phyloP scores from a whole-genome alignment of 2,329 filamentous ascomycete species.

The Trichoderma asperellum region DNA sequence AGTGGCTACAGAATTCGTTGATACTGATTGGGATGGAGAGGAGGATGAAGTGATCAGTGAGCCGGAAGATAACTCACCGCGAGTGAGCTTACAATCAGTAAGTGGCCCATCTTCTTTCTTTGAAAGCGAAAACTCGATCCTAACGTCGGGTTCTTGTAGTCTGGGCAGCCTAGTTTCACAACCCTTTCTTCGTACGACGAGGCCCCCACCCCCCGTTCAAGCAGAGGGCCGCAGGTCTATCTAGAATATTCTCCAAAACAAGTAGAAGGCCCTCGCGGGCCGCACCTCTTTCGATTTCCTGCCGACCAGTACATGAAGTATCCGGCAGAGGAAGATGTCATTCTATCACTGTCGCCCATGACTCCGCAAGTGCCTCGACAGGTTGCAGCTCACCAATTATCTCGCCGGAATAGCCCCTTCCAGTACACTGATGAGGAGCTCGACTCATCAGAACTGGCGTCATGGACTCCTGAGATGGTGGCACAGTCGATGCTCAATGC shows the following conservation, averaged over 20 bases:
- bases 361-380: constrained; percentile 64
- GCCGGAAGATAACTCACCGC: constrained; percentile 67
- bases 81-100: constrained; percentile 73
- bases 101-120: constrained; percentile 40
- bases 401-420: constrained; percentile 55
- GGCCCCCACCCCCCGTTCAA: constrained; percentile 74
- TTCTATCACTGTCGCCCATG: constrained; percentile 73
- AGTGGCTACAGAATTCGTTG: constrained; percentile 75
- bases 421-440: constrained; percentile 61
- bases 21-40: constrained; percentile 72
- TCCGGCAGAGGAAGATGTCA: constrained; percentile 49
- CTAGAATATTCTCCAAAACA: constrained; percentile 65
- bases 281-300: constrained; percentile 81
- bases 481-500: constrained; percentile 85
- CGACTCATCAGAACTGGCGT: constrained; percentile 61
- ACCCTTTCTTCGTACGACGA: constrained; percentile 89
- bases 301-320: constrained; percentile 47
- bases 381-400: constrained; percentile 36
- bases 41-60: constrained; percentile 58
- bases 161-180: constrained; percentile 75
- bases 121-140: not conserved
- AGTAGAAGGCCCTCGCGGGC: constrained; percentile 79
- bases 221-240: constrained; percentile 62
- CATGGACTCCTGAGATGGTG: constrained; percentile 76
- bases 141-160: constrained; percentile 49